phyloP scores from a whole-genome alignment of 495 filamentous ascomycete species.

The Aspergillus hancockii region DNA sequence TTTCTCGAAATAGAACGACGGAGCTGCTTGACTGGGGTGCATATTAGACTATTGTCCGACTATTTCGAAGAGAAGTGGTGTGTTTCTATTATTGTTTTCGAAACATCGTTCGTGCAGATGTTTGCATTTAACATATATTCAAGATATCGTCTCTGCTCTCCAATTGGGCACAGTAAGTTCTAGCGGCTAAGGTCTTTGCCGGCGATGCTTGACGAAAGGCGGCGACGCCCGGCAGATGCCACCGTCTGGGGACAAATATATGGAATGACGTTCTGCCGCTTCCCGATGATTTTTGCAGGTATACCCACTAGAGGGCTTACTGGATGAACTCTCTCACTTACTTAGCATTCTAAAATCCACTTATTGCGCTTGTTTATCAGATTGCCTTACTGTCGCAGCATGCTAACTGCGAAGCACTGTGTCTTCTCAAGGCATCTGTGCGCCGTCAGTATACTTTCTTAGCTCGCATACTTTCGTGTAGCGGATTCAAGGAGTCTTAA shows the following conservation, averaged over 20 bases:
- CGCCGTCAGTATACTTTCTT: background rate
- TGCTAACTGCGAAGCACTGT: background rate
- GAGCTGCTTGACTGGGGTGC: no score
- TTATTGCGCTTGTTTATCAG: background rate
- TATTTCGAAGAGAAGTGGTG: no score
- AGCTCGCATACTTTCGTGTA: background rate
- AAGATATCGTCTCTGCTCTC: no score
- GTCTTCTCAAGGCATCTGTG: background rate
- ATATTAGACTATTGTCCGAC: no score
- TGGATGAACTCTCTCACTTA: no score
- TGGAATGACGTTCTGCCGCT: background rate
- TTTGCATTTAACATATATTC: no score
- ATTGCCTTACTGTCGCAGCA: slow-evolving; percentile 1
- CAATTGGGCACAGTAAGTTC: background rate
- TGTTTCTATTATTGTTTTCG: no score
- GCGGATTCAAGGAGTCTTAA: background rate
- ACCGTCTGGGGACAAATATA: background rate
- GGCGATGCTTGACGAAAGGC: slow-evolving; percentile 1
- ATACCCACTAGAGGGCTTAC: no score
- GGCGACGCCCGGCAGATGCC: slow-evolving; percentile 9
- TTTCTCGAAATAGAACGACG: no score
- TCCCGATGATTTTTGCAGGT: no score
- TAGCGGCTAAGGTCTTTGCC: slow-evolving; percentile 20
- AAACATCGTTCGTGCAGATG: no score
- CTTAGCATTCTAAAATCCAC: background rate